Conservation (phyloP, 345 rosid genomes). For the Litchi chinensis region DNA sequence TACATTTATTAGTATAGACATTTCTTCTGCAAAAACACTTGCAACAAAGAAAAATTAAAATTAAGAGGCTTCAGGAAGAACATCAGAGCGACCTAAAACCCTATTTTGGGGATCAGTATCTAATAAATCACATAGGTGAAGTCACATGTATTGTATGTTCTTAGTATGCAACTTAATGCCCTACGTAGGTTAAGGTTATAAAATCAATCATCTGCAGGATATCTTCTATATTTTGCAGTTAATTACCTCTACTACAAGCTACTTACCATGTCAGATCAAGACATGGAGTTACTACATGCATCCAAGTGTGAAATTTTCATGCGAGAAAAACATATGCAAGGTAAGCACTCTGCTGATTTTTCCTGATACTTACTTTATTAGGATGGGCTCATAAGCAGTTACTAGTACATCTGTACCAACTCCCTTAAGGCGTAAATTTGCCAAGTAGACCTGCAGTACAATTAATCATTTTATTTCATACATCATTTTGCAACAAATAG, state of each 20-base stretch:
- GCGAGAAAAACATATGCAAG: not conserved
- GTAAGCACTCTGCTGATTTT: not conserved
- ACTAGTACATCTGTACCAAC: conserved; percentile 75
- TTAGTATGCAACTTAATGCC: not conserved
- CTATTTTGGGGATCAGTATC: not conserved
- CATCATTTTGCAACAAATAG: conserved; percentile 18
- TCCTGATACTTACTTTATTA: conserved; percentile 57
- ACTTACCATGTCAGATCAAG: not conserved
- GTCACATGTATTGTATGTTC: not conserved
- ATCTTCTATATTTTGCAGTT: too few relatives aligned
- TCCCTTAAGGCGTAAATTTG: conserved; percentile 76
- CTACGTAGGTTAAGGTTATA: not conserved
- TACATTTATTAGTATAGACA: not conserved
- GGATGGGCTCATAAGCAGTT: conserved; percentile 68
- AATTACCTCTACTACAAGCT: too few relatives aligned
- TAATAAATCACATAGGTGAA: not conserved
- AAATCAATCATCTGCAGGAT: not conserved
- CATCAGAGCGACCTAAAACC: not conserved
- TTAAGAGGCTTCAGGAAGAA: not conserved
- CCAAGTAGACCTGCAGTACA: conserved; percentile 66
- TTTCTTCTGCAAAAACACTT: not conserved
- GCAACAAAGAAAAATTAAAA: not conserved
- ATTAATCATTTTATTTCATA: not conserved
- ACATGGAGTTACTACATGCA: not conserved
- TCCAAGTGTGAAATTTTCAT: not conserved